phyloP scores from a whole-genome alignment of 106 monocot species.

The Dioscorea zingiberensis region DNA sequence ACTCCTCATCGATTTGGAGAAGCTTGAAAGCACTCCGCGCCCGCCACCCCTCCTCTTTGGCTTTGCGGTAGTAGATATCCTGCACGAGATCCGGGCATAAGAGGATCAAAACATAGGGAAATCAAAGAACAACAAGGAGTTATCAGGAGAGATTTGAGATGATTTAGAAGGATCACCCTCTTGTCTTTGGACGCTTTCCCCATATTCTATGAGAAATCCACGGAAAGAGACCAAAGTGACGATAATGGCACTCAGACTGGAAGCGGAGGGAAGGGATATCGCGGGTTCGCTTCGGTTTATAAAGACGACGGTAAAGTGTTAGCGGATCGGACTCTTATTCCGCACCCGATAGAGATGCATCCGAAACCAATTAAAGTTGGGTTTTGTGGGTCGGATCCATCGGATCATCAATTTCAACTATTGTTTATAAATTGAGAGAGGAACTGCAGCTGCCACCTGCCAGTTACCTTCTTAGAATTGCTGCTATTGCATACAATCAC shows the following conservation, averaged over 20 bases:
- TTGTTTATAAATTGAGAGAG: no score
- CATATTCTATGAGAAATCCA: conserved; percentile 21
- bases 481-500: no score
- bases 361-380: no score
- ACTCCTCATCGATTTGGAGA: conserved; percentile 92
- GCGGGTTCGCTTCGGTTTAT: background rate
- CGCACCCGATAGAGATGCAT: no score
- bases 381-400: no score
- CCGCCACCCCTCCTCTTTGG: conserved; percentile 92
- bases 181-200: conserved; percentile 90
- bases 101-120: background rate
- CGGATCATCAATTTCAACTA: no score
- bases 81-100: conserved; percentile 6
- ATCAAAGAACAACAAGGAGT: background rate
- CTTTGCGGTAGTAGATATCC: conserved; percentile 98
- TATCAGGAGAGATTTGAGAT: background rate
- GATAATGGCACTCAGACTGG: no score
- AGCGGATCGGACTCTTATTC: no score
- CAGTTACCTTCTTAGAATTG: no score
- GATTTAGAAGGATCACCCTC: conserved; percentile 26
- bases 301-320: no score
- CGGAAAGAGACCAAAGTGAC: background rate
- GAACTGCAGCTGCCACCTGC: no score
- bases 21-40: conserved; percentile 95
- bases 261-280: background rate